These are phyloP conservation scores for Neurospora sp. DNA, from an alignment of 495 filamentous ascomycete species.

Conservation along the genomic window DNA sequence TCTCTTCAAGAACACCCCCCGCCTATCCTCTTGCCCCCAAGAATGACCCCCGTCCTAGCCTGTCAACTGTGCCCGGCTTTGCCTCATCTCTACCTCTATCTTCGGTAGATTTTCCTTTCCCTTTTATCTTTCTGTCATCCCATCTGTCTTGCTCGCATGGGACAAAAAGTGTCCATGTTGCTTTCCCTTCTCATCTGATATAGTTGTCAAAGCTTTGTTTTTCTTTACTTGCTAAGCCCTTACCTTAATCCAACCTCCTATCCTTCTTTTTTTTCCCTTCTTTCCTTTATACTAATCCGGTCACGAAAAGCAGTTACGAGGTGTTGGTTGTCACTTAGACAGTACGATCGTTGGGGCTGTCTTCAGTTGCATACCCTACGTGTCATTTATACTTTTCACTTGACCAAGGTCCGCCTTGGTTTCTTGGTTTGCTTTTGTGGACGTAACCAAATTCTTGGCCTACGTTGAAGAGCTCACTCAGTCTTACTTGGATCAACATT, in stretches of 20 bases:
- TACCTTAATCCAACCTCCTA: background rate
- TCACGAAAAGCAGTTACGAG: background rate
- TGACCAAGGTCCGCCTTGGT: background rate
- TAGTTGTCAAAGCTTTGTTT: background rate
- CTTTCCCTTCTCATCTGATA: background rate
- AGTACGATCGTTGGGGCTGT: background rate
- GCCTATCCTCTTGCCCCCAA: background rate
- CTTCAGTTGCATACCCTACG: background rate
- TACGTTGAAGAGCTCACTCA: background rate
- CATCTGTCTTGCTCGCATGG: background rate
- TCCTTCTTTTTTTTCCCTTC: background rate
- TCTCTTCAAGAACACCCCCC: background rate
- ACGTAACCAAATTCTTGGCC: background rate
- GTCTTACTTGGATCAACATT: background rate
- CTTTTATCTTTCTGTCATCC: background rate
- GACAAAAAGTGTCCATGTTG: background rate
- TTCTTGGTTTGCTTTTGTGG: background rate
- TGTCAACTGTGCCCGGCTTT: background rate
- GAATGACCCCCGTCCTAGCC: background rate
- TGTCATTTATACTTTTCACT: background rate
- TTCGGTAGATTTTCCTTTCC: background rate
- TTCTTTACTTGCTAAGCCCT: background rate
- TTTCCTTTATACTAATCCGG: background rate
- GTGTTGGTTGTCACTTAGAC: background rate
- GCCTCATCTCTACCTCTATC: background rate